phyloP scores from a whole-genome alignment of 140 eudicot species.

The Ambrosia hybrid region DNA sequence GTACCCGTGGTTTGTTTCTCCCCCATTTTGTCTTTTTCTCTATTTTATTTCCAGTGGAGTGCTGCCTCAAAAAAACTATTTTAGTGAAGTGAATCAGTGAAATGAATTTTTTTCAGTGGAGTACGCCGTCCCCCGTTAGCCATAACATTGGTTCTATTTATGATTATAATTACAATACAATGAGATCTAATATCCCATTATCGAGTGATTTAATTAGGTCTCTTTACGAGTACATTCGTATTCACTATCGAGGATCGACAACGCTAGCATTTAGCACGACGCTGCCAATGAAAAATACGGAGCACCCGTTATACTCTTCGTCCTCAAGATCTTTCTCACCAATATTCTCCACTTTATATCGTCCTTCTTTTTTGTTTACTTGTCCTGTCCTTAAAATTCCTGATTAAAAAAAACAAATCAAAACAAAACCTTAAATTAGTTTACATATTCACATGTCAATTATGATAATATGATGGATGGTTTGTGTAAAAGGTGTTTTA shows the following conservation, averaged over 20 bases:
- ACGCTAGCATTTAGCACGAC: conserved; percentile 34
- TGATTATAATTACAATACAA: conserved; percentile 37
- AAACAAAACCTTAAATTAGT: background rate
- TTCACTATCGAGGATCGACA: conserved; percentile 19
- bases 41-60: too few relatives aligned
- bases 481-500: conserved; percentile 6
- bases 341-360: conserved; percentile 84
- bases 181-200: conserved; percentile 25
- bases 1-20: too few relatives aligned
- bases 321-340: conserved; percentile 82
- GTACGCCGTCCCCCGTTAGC: too few relatives aligned
- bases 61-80: too few relatives aligned
- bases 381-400: conserved; percentile 61
- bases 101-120: too few relatives aligned
- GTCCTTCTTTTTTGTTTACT: conserved; percentile 66
- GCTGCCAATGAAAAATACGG: conserved; percentile 78
- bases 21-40: too few relatives aligned
- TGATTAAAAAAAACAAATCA: conserved; percentile 37
- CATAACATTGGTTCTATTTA: background rate
- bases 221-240: conserved; percentile 20
- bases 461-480: conserved; percentile 1
- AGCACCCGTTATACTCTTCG: conserved; percentile 88
- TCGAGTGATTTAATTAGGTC: conserved; percentile 7
- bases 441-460: conserved; percentile 5
- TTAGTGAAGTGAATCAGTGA: too few relatives aligned